A percentile compares a stretch with the other conserved stretches of the same genome.
Conservation (phyloP, 371 early-diverging fungal species). For the Apophysomyces trapeziformis region DNA sequence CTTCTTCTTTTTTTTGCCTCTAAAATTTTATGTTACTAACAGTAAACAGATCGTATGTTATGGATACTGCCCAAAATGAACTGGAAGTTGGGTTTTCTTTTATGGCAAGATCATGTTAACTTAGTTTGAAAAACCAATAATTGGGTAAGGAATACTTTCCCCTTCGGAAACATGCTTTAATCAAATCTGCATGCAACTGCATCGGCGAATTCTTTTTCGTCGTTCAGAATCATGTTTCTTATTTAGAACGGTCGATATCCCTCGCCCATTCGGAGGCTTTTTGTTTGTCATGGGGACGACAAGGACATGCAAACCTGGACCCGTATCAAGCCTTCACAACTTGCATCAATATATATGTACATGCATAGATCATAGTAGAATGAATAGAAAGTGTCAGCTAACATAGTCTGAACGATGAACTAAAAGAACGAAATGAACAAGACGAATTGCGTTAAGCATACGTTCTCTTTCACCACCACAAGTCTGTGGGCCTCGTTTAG, state of each 20-base stretch:
- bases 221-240: background rate
- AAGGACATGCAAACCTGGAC: background rate
- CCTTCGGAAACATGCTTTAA: background rate
- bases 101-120: too few species aligned
- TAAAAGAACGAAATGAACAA: too few species aligned
- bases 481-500: too few species aligned
- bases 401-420: too few species aligned
- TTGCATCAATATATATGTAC: background rate
- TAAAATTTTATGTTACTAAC: too few species aligned
- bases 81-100: too few species aligned
- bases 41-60: too few species aligned
- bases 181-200: slow-evolving; percentile 8
- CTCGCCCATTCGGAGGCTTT: background rate
- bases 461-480: too few species aligned
- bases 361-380: background rate
- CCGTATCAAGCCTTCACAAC: background rate
- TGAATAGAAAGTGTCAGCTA: background rate
- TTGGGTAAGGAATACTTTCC: background rate
- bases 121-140: background rate
- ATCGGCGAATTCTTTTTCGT: background rate
- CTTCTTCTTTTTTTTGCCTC: too few species aligned
- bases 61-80: too few species aligned
- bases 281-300: slow-evolving; percentile 7
- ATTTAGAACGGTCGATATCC: background rate
- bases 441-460: too few species aligned